These are phyloP conservation scores for Paragyromitra xinjiangensis DNA, from an alignment of 495 filamentous ascomycete species.

Conservation along the genomic window DNA sequence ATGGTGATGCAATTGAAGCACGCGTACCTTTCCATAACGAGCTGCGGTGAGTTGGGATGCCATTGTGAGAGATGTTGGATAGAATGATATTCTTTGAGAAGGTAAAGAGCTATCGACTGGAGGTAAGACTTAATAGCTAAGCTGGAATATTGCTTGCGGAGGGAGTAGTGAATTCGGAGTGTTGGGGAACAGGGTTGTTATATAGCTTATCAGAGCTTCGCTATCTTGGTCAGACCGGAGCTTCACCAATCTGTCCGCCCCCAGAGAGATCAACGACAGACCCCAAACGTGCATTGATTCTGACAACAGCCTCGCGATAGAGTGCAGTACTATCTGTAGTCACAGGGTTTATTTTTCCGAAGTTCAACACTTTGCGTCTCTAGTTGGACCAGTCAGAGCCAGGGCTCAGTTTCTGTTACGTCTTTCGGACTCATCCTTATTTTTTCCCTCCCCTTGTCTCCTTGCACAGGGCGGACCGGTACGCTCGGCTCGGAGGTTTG, in stretches of 20 bases:
- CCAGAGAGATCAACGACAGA: conserved; percentile 18
- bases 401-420: conserved; percentile 9
- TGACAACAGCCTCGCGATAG: conserved; percentile 3
- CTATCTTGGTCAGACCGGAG: not conserved
- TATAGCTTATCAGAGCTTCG: conserved; percentile 40
- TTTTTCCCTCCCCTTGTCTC: not conserved
- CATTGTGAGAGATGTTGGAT: conserved; percentile 39
- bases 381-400: not conserved
- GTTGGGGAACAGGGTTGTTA: conserved; percentile 14
- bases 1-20: conserved; percentile 6
- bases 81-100: not conserved
- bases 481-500: conserved; percentile 32
- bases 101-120: not conserved
- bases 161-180: not conserved
- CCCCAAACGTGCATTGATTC: not conserved
- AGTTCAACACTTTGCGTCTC: not conserved
- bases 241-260: not conserved
- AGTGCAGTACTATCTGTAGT: not conserved
- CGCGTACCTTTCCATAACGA: conserved; percentile 76
- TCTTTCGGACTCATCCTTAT: not conserved
- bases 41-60: conserved; percentile 74
- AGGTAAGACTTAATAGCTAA: not conserved
- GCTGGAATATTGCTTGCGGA: not conserved
- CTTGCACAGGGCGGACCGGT: conserved; percentile 17
- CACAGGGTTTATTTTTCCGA: not conserved